phyloP scores from a whole-genome alignment of 257 asterid genomes.

The Gardenia jasminoides region DNA sequence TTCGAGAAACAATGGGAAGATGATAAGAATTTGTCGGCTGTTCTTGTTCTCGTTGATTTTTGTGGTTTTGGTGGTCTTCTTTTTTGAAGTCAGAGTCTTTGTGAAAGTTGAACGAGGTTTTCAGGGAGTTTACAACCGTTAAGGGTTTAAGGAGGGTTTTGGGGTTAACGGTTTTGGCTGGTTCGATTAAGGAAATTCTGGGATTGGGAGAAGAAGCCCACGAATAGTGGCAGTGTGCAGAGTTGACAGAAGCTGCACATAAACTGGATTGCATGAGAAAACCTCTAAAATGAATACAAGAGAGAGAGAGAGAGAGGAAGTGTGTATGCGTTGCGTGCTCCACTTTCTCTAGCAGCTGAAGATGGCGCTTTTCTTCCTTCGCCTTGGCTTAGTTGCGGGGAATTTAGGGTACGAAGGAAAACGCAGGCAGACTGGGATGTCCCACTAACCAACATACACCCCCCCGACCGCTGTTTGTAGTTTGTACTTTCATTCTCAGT shows the following conservation, averaged over 20 bases:
- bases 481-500: too few relatives aligned
- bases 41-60: conserved; percentile 17
- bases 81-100: conserved; percentile 26
- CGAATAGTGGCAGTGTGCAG: conserved; percentile 16
- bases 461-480: background rate
- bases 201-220: conserved; percentile 29
- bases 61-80: conserved; percentile 22
- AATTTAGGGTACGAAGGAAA: background rate
- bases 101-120: conserved; percentile 33
- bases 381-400: background rate
- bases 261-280: conserved; percentile 21
- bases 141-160: conserved; percentile 34
- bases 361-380: background rate
- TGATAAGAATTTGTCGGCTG: conserved; percentile 20
- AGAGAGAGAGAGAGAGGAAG: too few relatives aligned
- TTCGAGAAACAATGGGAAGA: conserved; percentile 56
- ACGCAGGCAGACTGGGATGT: background rate
- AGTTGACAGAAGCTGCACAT: conserved; percentile 10
- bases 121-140: conserved; percentile 27
- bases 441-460: background rate
- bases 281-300: too few relatives aligned
- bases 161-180: conserved; percentile 24
- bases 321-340: background rate
- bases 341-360: background rate
- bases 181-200: conserved; percentile 21